These are phyloP conservation scores for Abrus pulchellus DNA, from an alignment of 306 rosid genomes.

Conservation along the genomic window DNA sequence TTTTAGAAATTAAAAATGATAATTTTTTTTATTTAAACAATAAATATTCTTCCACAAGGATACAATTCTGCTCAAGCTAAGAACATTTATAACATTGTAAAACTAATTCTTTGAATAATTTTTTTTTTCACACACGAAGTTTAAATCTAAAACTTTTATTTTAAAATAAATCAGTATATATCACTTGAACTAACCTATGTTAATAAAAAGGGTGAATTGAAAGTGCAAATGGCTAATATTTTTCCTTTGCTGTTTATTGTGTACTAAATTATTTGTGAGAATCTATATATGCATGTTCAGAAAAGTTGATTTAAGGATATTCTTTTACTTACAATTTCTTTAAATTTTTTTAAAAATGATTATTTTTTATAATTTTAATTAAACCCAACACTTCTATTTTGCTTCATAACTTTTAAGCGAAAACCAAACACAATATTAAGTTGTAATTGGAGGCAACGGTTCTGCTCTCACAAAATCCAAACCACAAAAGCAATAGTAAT, in stretches of 20 bases:
- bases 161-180: too few relatives aligned
- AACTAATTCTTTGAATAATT: too few relatives aligned
- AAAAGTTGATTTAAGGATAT: neutral
- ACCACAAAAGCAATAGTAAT: neutral
- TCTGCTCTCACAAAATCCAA: neutral
- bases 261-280: neutral
- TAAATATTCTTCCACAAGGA: too few relatives aligned
- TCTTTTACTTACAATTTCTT: neutral
- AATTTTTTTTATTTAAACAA: too few relatives aligned
- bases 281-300: neutral
- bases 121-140: too few relatives aligned
- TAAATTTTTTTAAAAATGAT: neutral
- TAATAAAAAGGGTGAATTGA: neutral
- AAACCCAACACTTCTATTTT: neutral
- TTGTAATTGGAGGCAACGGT: neutral
- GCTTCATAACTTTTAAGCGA: too few relatives aligned
- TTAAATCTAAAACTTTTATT: too few relatives aligned
- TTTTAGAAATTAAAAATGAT: neutral
- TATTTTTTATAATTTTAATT: neutral
- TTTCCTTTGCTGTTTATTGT: neutral
- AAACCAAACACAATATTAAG: neutral
- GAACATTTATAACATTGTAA: too few relatives aligned
- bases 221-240: neutral
- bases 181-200: too few relatives aligned
- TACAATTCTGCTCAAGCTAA: too few relatives aligned